Percentiles rank a stretch among this genome's conserved stretches.
phyloP scores from a whole-genome alignment of 192 early-diverging fungal genomes.

The Spizellomyces punctatus region DNA sequence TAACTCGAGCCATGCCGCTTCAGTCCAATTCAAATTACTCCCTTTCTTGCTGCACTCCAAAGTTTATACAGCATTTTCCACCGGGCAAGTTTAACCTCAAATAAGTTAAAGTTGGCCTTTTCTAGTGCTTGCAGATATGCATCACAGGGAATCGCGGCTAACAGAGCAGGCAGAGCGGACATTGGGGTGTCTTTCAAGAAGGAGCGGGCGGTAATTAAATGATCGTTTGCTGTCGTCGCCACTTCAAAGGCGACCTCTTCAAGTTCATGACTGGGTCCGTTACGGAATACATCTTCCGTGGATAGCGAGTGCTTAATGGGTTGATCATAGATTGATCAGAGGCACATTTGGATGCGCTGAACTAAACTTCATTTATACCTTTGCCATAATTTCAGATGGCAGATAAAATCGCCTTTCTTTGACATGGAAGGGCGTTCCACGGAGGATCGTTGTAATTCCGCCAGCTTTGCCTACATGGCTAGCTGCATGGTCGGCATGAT shows the following conservation, averaged over 20 bases:
- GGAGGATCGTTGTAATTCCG: conserved; percentile 76
- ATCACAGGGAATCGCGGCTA: conserved; percentile 61
- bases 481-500: conserved; percentile 85
- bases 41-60: conserved; percentile 58
- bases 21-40: conserved; percentile 19
- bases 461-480: conserved; percentile 90
- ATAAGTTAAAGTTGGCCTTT: conserved; percentile 77
- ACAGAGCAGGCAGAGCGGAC: conserved; percentile 38
- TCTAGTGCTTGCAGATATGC: conserved; percentile 78
- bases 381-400: conserved; percentile 74
- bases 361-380: conserved; percentile 51
- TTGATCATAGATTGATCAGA: neutral
- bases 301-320: conserved; percentile 68
- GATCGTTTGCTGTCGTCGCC: conserved; percentile 81
- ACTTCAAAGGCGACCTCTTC: conserved; percentile 85
- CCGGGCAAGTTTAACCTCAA: conserved; percentile 69
- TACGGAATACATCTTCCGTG: conserved; percentile 72
- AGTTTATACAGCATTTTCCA: conserved; percentile 65
- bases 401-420: conserved; percentile 69
- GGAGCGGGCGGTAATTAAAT: conserved; percentile 68
- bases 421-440: conserved; percentile 75
- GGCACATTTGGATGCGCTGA: neutral
- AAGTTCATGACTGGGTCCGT: conserved; percentile 57
- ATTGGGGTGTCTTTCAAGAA: conserved; percentile 60
- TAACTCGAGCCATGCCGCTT: too few relatives aligned